A percentile compares a stretch with the other conserved stretches of the same genome.
These are phyloP conservation scores for Fraxinus cuspidata DNA, from an alignment of 257 asterid species.

Conservation along the genomic window DNA sequence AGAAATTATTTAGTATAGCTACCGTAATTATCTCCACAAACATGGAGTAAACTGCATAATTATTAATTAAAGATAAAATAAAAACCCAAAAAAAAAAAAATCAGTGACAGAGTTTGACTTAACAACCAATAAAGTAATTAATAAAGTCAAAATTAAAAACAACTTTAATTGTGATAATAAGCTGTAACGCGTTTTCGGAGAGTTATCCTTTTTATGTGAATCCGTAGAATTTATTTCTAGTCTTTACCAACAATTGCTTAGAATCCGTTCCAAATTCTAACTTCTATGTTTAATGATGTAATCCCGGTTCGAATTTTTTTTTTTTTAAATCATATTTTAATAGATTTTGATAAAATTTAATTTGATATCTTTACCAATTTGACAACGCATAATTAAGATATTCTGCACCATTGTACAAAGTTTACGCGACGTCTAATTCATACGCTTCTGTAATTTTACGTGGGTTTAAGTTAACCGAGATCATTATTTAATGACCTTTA, in stretches of 20 bases:
- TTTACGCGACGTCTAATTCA: too few relatives aligned
- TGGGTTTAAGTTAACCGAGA: too few relatives aligned
- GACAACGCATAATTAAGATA: too few relatives aligned
- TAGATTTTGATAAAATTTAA: too few relatives aligned
- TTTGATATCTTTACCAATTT: too few relatives aligned
- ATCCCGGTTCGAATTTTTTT: neutral
- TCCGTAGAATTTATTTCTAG: neutral
- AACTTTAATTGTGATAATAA: neutral
- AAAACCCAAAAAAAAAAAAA: neutral
- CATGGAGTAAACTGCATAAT: neutral
- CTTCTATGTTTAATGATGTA: neutral
- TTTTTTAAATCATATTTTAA: neutral
- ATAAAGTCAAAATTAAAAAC: neutral
- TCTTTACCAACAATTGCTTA: neutral
- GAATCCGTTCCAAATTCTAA: neutral
- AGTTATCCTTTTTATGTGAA: neutral
- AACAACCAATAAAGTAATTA: neutral
- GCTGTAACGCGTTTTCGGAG: neutral
- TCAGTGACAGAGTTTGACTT: neutral
- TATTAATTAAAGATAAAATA: too few relatives aligned
- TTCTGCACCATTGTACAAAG: too few relatives aligned
- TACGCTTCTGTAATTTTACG: too few relatives aligned
- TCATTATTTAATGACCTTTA: too few relatives aligned
- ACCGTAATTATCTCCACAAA: neutral
- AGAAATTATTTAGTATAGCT: neutral